Conservation (phyloP, 2,329 filamentous ascomycete species). For the Ophiostoma himal-ulmi region DNA sequence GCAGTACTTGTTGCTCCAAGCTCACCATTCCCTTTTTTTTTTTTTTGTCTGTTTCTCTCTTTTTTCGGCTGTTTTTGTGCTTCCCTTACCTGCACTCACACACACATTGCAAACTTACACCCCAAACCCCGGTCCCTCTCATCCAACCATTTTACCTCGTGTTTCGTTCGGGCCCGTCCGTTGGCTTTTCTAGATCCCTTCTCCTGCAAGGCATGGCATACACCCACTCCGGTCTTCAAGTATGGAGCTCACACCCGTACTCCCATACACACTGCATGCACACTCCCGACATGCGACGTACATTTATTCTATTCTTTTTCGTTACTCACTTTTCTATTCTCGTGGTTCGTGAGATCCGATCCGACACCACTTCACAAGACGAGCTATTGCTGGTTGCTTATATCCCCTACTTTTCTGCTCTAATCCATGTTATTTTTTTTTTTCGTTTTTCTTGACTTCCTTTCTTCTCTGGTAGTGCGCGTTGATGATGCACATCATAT, state of each 20-base stretch:
- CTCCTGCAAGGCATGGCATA: background rate
- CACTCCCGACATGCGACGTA: background rate
- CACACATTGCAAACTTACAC: background rate
- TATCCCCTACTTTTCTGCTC: background rate
- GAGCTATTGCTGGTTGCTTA: background rate
- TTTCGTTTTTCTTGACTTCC: background rate
- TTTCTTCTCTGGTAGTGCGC: background rate
- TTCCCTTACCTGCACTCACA: background rate
- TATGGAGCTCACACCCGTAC: background rate
- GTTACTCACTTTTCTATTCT: background rate
- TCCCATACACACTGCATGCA: background rate
- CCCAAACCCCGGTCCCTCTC: constrained; percentile 15
- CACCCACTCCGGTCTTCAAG: constrained; percentile 15
- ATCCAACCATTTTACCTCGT: constrained; percentile 32
- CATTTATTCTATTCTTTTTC: background rate
- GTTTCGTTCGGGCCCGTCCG: constrained; percentile 37
- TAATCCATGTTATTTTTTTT: background rate
- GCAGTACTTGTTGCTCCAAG: background rate
- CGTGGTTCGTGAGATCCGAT: constrained; percentile 1
- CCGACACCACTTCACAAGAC: background rate
- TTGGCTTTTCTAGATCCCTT: constrained; percentile 30
- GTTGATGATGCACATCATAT: background rate
- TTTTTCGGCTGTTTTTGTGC: background rate
- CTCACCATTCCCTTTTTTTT: background rate
- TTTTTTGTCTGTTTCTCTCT: background rate